Evolutionary conservation across 306 rosid species (phyloP), one percentile per base, ranked within the genome.

Genomic region (Cucurbita ficifolia): DNA sequence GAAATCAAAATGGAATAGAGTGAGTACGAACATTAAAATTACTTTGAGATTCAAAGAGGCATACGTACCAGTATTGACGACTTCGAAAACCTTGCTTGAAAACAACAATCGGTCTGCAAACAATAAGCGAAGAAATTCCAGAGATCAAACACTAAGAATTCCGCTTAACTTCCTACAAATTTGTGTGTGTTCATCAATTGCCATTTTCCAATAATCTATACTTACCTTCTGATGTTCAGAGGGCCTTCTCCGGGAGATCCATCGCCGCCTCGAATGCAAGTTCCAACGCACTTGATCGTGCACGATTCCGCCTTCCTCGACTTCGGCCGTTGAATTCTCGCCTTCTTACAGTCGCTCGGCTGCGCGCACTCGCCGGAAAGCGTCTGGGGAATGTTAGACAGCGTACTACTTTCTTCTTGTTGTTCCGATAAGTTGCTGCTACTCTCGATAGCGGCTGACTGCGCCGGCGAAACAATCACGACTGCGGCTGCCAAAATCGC

Each of bases 191-290:
- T 29, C 33, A 29, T 29, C 33, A 29, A 29, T 29, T 1, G 33
- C 33, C 33, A 29, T 29, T 29, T 29, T 29, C 33, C 33, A 29
- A 29, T 29, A 48, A 21, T 39, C 50, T 59, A 5, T 11, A 13
- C 12, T 51, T 51, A 8, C 98, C 96, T 85, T 65, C 81, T 83
- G 18, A 94, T 63, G 19, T 90, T 94, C 7, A 94, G 51, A 63
- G 98, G 98, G 61, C 98, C 98, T 88, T 87, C 97, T 10, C 98
- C 97, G 24, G 97, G 97, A 36, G 97, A 92, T 69, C 97, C 97
- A 2, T 87, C 86, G n/a, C 95, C 98, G 0, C 97, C 98, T 7
- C 86, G 80, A 72, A 94, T 90, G 82, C 98, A 94, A 82, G 98
- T 94, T 50, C 87, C 83, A 68, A 94, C 97, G 64, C 97, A 94